A percentile compares a stretch with the other conserved stretches of the same genome.
phyloP scores from a whole-genome alignment of 768 basidiomycete species.

The Mrakia blollopis region DNA sequence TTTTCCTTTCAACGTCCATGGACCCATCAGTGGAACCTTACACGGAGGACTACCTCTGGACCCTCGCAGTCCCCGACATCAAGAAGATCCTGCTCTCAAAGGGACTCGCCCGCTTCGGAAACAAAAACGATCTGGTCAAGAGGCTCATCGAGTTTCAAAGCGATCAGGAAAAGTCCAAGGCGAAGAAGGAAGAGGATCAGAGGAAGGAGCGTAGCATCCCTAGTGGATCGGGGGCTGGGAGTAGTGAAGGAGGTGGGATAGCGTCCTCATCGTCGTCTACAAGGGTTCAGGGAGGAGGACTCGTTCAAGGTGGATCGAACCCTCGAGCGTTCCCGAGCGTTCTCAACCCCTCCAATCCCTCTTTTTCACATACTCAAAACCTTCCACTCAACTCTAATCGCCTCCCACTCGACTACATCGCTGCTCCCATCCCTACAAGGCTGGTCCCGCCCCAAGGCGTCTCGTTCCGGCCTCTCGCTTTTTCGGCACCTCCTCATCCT shows the following conservation, averaged over 20 bases:
- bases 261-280: neutral
- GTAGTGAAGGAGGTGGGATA: neutral
- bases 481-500: neutral
- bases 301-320: neutral
- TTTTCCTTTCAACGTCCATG: neutral
- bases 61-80: neutral
- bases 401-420: neutral
- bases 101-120: neutral
- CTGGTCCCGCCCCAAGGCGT: neutral
- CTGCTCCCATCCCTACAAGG: neutral
- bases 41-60: conserved; percentile 3
- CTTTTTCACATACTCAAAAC: neutral
- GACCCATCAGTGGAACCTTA: too few species aligned
- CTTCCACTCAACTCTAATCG: neutral
- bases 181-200: neutral
- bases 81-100: neutral
- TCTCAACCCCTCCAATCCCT: neutral
- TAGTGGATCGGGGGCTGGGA: neutral
- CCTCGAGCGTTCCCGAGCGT: neutral
- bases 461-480: neutral
- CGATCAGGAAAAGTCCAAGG: neutral
- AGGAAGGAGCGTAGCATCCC: too few species aligned
- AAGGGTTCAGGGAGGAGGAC: neutral
- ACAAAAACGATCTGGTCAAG: neutral
- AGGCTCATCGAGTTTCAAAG: neutral